These are phyloP conservation scores for Funneliformis caledonium DNA, from an alignment of 371 early-diverging fungal genomes.

Conservation along the genomic window DNA sequence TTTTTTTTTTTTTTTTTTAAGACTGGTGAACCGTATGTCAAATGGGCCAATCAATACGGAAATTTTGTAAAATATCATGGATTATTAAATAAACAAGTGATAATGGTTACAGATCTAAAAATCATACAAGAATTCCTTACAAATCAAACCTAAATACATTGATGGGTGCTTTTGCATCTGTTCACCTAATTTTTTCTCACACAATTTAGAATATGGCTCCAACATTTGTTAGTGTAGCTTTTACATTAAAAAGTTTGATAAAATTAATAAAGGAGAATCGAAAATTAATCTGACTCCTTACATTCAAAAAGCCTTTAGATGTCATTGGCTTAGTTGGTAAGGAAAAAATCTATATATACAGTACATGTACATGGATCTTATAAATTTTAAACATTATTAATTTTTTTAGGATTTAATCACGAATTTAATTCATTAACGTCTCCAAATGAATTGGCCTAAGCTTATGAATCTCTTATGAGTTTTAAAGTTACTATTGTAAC, in stretches of 20 bases:
- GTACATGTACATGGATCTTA: background rate
- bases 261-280: slow-evolving; percentile 33
- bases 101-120: background rate
- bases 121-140: background rate
- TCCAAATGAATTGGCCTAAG: background rate
- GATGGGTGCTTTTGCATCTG: too few relatives aligned
- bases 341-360: background rate
- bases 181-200: too few relatives aligned
- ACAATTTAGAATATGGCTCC: slow-evolving; percentile 50
- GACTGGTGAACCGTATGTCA: background rate
- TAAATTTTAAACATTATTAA: background rate
- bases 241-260: slow-evolving; percentile 48
- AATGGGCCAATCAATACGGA: background rate
- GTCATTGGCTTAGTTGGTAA: slow-evolving; percentile 52
- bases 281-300: slow-evolving; percentile 49
- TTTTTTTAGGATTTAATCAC: slow-evolving; percentile 8
- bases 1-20: background rate
- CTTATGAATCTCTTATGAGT: background rate
- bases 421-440: slow-evolving; percentile 15
- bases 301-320: slow-evolving; percentile 51
- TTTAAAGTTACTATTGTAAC: background rate
- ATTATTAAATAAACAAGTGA: background rate
- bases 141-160: too few relatives aligned
- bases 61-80: background rate
- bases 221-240: slow-evolving; percentile 49